A percentile compares a stretch with the other conserved stretches of the same genome.
These are phyloP conservation scores for Tripterygium wilfordii DNA, from an alignment of 177 flowering plant genomes.

Conservation along the genomic window DNA sequence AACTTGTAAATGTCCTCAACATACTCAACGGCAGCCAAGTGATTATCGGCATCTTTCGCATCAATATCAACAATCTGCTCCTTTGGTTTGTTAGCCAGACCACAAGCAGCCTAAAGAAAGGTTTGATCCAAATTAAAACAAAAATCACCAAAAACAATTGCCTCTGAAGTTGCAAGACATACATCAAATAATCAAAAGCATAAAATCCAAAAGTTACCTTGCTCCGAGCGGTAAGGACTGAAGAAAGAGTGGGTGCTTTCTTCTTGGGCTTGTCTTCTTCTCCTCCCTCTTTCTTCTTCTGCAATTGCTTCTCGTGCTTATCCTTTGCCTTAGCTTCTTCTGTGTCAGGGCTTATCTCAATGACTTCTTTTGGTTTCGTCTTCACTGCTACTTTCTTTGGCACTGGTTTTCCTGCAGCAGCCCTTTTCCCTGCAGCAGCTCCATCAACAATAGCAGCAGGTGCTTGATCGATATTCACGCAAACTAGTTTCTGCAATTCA, in stretches of 20 bases:
- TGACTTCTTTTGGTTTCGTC: constrained; percentile 29
- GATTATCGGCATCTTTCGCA: constrained; percentile 53
- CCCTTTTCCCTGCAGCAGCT: not conserved
- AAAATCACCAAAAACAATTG: not conserved
- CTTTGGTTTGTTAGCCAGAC: constrained; percentile 41
- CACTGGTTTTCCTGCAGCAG: constrained; percentile 18
- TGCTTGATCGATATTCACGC: constrained; percentile 19
- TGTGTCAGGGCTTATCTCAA: constrained; percentile 41
- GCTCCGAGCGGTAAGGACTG: constrained; percentile 74
- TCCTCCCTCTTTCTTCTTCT: constrained; percentile 15
- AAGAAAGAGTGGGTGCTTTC: constrained; percentile 38
- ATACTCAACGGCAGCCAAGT: constrained; percentile 73
- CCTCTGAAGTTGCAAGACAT: too few species aligned
- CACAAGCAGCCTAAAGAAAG: constrained; percentile 74
- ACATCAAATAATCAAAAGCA: too few species aligned
- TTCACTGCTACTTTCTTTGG: constrained; percentile 31
- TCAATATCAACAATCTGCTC: constrained; percentile 53
- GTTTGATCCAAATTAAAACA: not conserved
- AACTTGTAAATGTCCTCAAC: constrained; percentile 79
- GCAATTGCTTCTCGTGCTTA: constrained; percentile 15
- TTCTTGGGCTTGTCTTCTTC: constrained; percentile 32
- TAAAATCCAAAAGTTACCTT: constrained; percentile 31
- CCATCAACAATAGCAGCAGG: constrained; percentile 12
- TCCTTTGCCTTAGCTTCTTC: constrained; percentile 12
- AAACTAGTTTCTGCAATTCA: constrained; percentile 27